These are phyloP conservation scores for Agrocybe chaxingu DNA, from an alignment of 768 basidiomycete species.

Conservation along the genomic window DNA sequence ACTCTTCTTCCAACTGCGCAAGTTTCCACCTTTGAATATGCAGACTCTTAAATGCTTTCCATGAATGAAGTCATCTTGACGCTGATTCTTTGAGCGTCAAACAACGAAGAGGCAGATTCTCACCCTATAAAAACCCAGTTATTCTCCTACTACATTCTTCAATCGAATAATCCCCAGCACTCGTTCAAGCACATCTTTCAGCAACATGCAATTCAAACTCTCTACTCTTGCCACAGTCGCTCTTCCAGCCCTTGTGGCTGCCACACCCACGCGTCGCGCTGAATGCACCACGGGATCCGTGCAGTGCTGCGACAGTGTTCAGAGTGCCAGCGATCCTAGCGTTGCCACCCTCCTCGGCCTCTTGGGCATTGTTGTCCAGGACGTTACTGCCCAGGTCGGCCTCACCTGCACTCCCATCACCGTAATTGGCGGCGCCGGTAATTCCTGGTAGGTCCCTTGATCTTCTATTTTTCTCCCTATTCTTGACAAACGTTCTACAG, in stretches of 20 bases:
- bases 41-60: too few species aligned
- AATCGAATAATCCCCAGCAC: conserved; percentile 14
- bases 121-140: conserved; percentile 1
- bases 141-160: not conserved
- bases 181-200: conserved; percentile 8
- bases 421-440: conserved; percentile 18
- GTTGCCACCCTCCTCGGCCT: conserved; percentile 17
- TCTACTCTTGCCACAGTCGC: conserved; percentile 15
- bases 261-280: conserved; percentile 13
- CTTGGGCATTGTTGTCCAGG: conserved; percentile 19
- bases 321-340: conserved; percentile 10
- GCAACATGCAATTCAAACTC: conserved; percentile 19
- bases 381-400: conserved; percentile 22
- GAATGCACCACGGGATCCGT: conserved; percentile 23
- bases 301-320: conserved; percentile 28
- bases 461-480: not conserved
- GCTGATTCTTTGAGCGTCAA: not conserved
- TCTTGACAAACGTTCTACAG: not conserved
- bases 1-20: too few species aligned
- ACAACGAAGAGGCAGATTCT: not conserved
- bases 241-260: conserved; percentile 19
- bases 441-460: conserved; percentile 18
- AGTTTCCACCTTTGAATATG: too few species aligned
- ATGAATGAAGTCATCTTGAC: too few species aligned
- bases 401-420: conserved; percentile 24